Base-by-base conservation (phyloP, 176 grass and related monocot species). In the Carex parvula region DNA sequence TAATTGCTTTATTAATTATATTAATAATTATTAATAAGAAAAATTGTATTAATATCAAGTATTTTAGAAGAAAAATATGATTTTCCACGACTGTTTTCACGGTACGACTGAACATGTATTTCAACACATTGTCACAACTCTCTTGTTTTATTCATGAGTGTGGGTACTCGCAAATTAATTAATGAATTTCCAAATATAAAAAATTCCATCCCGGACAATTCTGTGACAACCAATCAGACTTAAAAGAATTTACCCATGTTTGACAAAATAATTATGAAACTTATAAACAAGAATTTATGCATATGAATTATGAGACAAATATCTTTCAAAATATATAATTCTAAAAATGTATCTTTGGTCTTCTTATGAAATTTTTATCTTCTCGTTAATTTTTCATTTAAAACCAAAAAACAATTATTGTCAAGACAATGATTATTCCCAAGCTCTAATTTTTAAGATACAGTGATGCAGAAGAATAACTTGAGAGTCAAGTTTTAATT, bases 131-230 rank as follows among this genome's bases (percentile, higher is more conserved):
- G 2, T 1, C 8, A 48, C 1, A 48, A 48, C 44, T 9, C 44
- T 26, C 26, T 26, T 26, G 26, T 26, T 48, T 48, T 48, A 48
- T 0, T 8, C 1, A 48, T 11, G 1, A 10, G 44, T 48, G 2
- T 8, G 8, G 7, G 1, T 44, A 9, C 1, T 0, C 1, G 42
- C 42, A 44, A 44, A 44, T 48, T 48, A 48, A 48, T 48, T 48
- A 10, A 8, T 48, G 8, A 10, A 1, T 48, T 48, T 2, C 9
- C 1, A 0, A 10, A 48, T 9, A 0, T 0, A 0, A 10, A 48
- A 48, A 48, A 2, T 48, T 10, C 0, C 9, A 48, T 48, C 1
- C 0, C 6, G 9, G 1, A 48, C 9, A 48, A 48, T 48, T 1
- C 8, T 8, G 44, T 48, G 9, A 48, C 44, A 48, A 48, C 9